Conservation (phyloP, 2,329 filamentous ascomycete species). For the Trichothecium sympodiale region DNA sequence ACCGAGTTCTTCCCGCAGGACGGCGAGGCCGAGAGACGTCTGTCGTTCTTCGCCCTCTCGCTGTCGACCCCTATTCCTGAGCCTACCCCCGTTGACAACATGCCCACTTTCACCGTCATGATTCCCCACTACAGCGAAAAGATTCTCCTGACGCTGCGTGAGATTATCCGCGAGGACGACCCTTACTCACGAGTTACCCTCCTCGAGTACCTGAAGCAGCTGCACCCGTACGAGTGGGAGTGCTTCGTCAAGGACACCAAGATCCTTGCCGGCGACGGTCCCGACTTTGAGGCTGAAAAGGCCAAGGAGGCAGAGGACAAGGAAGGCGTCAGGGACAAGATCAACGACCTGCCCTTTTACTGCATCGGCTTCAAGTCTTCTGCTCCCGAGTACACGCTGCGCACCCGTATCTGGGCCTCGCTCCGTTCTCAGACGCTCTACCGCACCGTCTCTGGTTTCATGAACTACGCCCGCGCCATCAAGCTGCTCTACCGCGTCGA, state of each 20-base stretch:
- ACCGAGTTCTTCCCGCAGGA: constrained; percentile 94
- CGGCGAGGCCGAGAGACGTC: constrained; percentile 93
- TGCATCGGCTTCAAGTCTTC: constrained; percentile 99
- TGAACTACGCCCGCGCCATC: constrained; percentile 99
- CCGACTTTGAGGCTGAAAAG: constrained; percentile 68
- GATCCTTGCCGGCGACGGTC: constrained; percentile 94
- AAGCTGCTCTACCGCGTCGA: constrained; percentile 97
- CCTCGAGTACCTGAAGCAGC: constrained; percentile 92
- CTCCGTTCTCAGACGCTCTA: constrained; percentile 96
- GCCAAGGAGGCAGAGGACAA: constrained; percentile 83
- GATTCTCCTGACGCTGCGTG: constrained; percentile 89
- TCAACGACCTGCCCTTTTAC: constrained; percentile 97
- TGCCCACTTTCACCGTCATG: constrained; percentile 97
- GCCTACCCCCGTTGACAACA: constrained; percentile 94
- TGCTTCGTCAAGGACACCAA: constrained; percentile 99
- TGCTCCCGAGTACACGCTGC: constrained; percentile 92
- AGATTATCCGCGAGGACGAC: constrained; percentile 98
- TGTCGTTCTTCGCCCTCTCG: constrained; percentile 98
- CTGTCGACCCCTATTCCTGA: constrained; percentile 95
- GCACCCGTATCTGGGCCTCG: constrained; percentile 97
- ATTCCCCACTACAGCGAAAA: constrained; percentile 98
- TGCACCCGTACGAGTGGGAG: constrained; percentile 98
- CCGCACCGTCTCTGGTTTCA: constrained; percentile 96
- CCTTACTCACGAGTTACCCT: constrained; percentile 96
- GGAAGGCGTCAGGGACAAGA: constrained; percentile 80